A percentile compares a stretch with the other conserved stretches of the same genome.
Evolutionary conservation across 176 grass and related monocot species (phyloP).

Genomic region (Areca catechu): DNA sequence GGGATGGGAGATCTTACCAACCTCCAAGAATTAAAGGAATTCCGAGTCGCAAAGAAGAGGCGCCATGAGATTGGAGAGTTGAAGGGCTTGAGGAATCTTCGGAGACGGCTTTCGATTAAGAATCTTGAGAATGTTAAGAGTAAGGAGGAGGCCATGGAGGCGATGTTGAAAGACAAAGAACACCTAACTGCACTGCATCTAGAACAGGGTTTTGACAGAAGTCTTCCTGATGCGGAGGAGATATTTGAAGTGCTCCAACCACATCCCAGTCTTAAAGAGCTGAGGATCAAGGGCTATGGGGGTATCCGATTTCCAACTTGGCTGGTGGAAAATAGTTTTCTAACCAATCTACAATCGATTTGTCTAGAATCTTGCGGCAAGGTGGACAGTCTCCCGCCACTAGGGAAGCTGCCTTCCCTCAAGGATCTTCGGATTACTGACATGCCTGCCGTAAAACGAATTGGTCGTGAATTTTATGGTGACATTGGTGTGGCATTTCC

Average conservation of each 20-base stretch:
- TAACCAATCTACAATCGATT: constrained; percentile 2
- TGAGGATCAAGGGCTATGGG: constrained; percentile 1
- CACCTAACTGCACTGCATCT: not conserved
- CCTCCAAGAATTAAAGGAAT: constrained; percentile 24
- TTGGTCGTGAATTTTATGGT: too few species aligned
- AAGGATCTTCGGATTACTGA: too few species aligned
- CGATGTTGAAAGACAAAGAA: not conserved
- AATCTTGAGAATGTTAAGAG: constrained; percentile 8
- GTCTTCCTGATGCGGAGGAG: not conserved
- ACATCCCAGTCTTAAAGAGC: not conserved
- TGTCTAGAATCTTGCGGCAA: not conserved
- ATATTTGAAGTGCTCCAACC: not conserved
- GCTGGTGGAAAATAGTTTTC: not conserved
- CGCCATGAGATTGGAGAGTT: constrained; percentile 1
- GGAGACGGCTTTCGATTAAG: too few species aligned
- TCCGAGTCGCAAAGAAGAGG: constrained; percentile 5
- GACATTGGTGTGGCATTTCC: too few species aligned
- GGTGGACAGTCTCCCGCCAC: constrained; percentile 9
- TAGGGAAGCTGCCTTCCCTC: not conserved
- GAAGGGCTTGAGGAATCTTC: not conserved
- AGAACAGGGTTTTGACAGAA: too few species aligned
- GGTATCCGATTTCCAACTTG: not conserved
- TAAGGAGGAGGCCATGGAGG: not conserved
- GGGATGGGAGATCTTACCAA: constrained; percentile 16
- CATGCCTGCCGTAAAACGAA: too few species aligned